phyloP scores from a whole-genome alignment of 2,329 filamentous ascomycete species.

The Myotisia sp. region DNA sequence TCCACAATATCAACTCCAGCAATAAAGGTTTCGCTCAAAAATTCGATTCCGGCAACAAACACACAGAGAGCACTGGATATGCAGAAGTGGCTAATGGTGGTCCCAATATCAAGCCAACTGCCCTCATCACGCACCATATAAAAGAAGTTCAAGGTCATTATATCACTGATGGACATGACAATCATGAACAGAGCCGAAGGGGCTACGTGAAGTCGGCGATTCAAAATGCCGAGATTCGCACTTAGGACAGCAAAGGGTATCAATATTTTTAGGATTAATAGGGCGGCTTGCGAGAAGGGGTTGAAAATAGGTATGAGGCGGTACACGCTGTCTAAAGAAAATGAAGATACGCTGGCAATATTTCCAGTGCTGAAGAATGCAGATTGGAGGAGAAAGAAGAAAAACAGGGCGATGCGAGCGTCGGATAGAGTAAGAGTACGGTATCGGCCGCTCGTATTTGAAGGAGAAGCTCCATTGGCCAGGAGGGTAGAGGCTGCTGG shows the following conservation, averaged over 20 bases:
- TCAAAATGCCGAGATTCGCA: conserved; percentile 86
- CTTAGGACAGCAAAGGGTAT: conserved; percentile 87
- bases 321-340: conserved; percentile 79
- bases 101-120: conserved; percentile 93
- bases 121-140: conserved; percentile 95
- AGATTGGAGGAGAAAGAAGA: conserved; percentile 85
- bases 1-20: conserved; percentile 52
- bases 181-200: conserved; percentile 87
- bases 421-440: conserved; percentile 69
- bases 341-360: conserved; percentile 82
- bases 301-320: conserved; percentile 85
- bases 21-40: conserved; percentile 70
- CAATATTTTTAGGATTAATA: conserved; percentile 78
- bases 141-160: conserved; percentile 91
- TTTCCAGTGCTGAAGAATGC: conserved; percentile 97
- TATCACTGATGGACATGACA: conserved; percentile 80
- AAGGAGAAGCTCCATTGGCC: conserved; percentile 4
- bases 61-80: conserved; percentile 82
- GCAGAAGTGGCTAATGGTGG: conserved; percentile 86
- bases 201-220: conserved; percentile 66
- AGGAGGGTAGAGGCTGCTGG: conserved; percentile 8
- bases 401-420: conserved; percentile 78
- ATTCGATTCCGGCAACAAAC: conserved; percentile 79
- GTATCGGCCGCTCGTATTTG: conserved; percentile 26
- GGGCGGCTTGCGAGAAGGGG: conserved; percentile 76